Percentiles rank a stretch among this genome's conserved stretches.
phyloP scores from a whole-genome alignment of 2,329 filamentous ascomycete species.

The Colletotrichum gloeosporioides region DNA sequence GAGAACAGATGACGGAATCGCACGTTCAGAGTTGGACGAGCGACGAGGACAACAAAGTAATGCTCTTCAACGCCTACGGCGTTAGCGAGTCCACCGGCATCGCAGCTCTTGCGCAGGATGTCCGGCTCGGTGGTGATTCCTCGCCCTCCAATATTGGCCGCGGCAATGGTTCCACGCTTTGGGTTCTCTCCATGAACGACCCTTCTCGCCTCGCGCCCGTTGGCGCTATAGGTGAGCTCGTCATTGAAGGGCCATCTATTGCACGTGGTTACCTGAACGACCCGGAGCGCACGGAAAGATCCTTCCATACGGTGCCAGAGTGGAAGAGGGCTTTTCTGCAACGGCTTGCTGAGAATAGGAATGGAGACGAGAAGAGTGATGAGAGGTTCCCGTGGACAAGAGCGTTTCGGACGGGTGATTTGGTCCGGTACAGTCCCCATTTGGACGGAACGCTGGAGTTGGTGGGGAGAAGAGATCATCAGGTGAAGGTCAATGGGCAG shows the following conservation, averaged over 20 bases:
- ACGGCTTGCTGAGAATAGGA: too few relatives aligned
- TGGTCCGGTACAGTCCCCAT: too few relatives aligned
- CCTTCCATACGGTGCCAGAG: too few relatives aligned
- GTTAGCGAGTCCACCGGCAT: conserved; percentile 11
- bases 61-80: conserved; percentile 23
- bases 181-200: conserved; percentile 32
- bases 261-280: conserved; percentile 14
- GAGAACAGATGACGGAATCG: neutral
- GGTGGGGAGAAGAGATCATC: too few relatives aligned
- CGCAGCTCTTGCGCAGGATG: neutral
- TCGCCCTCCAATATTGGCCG: neutral
- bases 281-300: conserved; percentile 5
- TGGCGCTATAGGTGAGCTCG: conserved; percentile 23
- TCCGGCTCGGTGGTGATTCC: neutral
- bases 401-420: too few relatives aligned
- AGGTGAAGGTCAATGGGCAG: too few relatives aligned
- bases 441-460: too few relatives aligned
- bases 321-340: too few relatives aligned
- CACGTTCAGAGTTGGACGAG: too few relatives aligned
- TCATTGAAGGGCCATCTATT: neutral
- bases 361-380: too few relatives aligned
- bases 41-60: neutral
- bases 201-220: conserved; percentile 28
- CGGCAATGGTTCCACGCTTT: conserved; percentile 24
- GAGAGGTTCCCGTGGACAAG: too few relatives aligned